A percentile compares a stretch with the other conserved stretches of the same genome.
phyloP scores from a whole-genome alignment of 2,329 filamentous ascomycete species.

The Fusarium concolor region DNA sequence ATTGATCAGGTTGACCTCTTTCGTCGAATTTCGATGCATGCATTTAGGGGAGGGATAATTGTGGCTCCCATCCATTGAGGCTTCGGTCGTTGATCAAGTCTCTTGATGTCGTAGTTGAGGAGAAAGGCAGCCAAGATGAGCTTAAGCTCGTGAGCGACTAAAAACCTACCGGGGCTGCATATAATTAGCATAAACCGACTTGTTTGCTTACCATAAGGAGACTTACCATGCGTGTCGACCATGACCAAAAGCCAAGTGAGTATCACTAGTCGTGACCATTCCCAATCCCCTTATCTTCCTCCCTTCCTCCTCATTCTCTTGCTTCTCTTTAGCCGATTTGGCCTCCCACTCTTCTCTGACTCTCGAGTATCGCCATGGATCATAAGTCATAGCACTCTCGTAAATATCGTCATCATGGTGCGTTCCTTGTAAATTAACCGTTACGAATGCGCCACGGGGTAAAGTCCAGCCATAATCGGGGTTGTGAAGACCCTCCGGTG shows the following conservation, averaged over 20 bases:
- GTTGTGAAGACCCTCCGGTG: slow-evolving; percentile 57
- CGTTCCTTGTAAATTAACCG: slow-evolving; percentile 57
- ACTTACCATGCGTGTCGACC: slow-evolving; percentile 63
- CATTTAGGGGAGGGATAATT: slow-evolving; percentile 48
- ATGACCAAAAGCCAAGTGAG: slow-evolving; percentile 67
- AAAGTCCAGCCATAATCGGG: slow-evolving; percentile 48
- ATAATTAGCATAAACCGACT: not conserved
- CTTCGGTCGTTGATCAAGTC: slow-evolving; percentile 53
- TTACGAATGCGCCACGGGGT: slow-evolving; percentile 57
- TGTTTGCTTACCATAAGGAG: not conserved
- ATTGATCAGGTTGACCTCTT: not conserved
- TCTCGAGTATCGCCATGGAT: slow-evolving; percentile 62
- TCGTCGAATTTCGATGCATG: slow-evolving; percentile 45
- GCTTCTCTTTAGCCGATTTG: slow-evolving; percentile 45
- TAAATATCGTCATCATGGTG: slow-evolving; percentile 62
- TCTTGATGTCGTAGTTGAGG: slow-evolving; percentile 64
- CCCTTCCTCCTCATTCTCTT: slow-evolving; percentile 47
- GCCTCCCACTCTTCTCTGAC: slow-evolving; percentile 54
- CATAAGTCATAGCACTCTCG: slow-evolving; percentile 56
- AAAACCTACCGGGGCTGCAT: slow-evolving; percentile 64
- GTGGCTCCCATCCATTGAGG: slow-evolving; percentile 59
- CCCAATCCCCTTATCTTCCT: slow-evolving; percentile 55
- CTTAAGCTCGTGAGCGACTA: slow-evolving; percentile 67
- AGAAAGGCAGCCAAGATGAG: slow-evolving; percentile 64
- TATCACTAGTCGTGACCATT: slow-evolving; percentile 65